A percentile compares a stretch with the other conserved stretches of the same genome.
Conservation (phyloP, 163 green algal species). For the Coccomyxa subellipsoidea region DNA sequence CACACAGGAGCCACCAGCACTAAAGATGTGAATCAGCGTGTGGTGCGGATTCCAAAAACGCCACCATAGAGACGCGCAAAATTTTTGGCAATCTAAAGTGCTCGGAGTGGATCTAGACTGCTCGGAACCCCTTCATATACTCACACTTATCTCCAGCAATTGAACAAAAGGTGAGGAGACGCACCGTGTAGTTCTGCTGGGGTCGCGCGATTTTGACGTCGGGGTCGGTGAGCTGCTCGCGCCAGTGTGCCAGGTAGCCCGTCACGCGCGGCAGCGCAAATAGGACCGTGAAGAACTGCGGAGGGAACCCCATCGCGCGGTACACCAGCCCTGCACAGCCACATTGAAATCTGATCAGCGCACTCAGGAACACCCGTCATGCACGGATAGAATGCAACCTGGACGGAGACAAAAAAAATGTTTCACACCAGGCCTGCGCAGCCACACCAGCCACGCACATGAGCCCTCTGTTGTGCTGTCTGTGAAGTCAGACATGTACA, state of each 20-base stretch:
- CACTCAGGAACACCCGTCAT: too few species aligned
- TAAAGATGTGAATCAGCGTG: not conserved
- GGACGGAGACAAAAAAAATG: too few species aligned
- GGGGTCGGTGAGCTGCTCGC: conserved; percentile 90
- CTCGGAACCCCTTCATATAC: too few species aligned
- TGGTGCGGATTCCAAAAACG: not conserved
- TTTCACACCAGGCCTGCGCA: too few species aligned
- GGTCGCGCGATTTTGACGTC: conserved; percentile 96
- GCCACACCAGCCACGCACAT: too few species aligned
- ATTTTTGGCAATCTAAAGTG: too few species aligned
- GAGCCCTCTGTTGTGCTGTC: too few species aligned
- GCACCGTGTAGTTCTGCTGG: conserved; percentile 92
- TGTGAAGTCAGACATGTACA: too few species aligned
- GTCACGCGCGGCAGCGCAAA: conserved; percentile 90
- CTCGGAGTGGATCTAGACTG: too few species aligned
- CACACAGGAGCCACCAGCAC: too few species aligned
- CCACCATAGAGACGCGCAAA: too few species aligned
- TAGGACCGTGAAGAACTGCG: conserved; percentile 93
- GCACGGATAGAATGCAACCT: too few species aligned
- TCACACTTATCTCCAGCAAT: not conserved
- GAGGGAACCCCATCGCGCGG: conserved; percentile 89
- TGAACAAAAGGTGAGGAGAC: not conserved
- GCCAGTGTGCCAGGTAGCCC: conserved; percentile 97
- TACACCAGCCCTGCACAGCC: conserved; percentile 82
- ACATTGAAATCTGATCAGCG: not conserved